Conservation (phyloP, 106 monocot genomes). For the Allium fistulosum region DNA sequence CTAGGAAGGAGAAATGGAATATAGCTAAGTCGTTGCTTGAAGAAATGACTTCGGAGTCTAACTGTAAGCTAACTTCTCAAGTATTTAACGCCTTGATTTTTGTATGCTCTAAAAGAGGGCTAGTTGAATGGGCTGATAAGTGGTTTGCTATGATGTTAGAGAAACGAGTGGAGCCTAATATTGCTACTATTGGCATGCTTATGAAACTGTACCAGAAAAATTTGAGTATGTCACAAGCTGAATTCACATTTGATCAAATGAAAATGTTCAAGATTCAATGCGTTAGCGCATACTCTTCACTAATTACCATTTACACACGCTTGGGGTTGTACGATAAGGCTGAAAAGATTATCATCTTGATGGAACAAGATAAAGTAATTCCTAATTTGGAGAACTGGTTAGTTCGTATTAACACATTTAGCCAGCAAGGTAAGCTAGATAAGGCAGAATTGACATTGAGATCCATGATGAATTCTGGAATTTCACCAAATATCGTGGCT, state of each 20-base stretch:
- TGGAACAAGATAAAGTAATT: slow-evolving; percentile 55
- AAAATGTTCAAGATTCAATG: slow-evolving; percentile 42
- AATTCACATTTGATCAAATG: slow-evolving; percentile 66
- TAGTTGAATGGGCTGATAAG: slow-evolving; percentile 41
- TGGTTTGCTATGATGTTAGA: slow-evolving; percentile 80
- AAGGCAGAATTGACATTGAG: slow-evolving; percentile 59
- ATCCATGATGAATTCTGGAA: slow-evolving; percentile 44
- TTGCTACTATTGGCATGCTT: slow-evolving; percentile 80
- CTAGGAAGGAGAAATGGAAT: slow-evolving; percentile 76
- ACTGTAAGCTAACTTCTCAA: slow-evolving; percentile 42
- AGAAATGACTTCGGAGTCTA: slow-evolving; percentile 53
- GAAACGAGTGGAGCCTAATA: slow-evolving; percentile 39
- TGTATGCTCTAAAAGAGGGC: slow-evolving; percentile 58
- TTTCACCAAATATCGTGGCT: slow-evolving; percentile 75
- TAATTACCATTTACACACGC: slow-evolving; percentile 83
- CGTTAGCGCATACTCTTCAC: slow-evolving; percentile 59
- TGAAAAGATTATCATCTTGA: slow-evolving; percentile 56
- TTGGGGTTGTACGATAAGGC: slow-evolving; percentile 49
- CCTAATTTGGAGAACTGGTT: slow-evolving; percentile 89
- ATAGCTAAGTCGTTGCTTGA: slow-evolving; percentile 41
- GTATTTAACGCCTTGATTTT: slow-evolving; percentile 62
- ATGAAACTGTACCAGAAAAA: slow-evolving; percentile 84
- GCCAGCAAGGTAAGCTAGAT: slow-evolving; percentile 82
- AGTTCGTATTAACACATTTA: slow-evolving; percentile 74
- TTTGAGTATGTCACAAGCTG: slow-evolving; percentile 47